These are phyloP conservation scores for Penicillium griseofulvum DNA, from an alignment of 2,329 filamentous ascomycete genomes.

Conservation along the genomic window DNA sequence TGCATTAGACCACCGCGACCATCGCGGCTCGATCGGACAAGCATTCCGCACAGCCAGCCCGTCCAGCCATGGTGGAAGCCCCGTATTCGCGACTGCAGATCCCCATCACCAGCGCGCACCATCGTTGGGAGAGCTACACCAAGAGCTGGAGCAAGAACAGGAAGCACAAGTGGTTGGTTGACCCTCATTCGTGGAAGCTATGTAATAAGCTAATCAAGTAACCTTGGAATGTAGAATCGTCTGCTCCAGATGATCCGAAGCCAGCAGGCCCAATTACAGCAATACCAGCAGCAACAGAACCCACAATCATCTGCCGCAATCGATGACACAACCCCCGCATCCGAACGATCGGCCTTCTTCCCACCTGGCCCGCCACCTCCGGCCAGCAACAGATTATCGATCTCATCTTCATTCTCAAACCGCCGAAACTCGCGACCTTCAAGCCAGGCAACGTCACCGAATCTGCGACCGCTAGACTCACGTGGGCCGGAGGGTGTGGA, in stretches of 20 bases:
- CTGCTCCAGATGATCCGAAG: slow-evolving; percentile 51
- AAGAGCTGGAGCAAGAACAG: slow-evolving; percentile 52
- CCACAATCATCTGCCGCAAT: slow-evolving; percentile 35
- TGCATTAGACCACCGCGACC: slow-evolving; percentile 30
- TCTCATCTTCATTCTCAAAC: slow-evolving; percentile 35
- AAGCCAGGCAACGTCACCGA: slow-evolving; percentile 41
- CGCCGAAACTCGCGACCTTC: slow-evolving; percentile 35
- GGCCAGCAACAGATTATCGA: slow-evolving; percentile 33
- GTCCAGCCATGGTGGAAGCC: slow-evolving; percentile 43
- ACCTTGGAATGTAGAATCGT: slow-evolving; percentile 40
- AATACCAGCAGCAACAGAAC: slow-evolving; percentile 31
- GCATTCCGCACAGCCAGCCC: slow-evolving; percentile 44
- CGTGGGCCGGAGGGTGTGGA: slow-evolving; percentile 27
- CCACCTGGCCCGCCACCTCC: slow-evolving; percentile 27
- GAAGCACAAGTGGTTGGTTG: slow-evolving; percentile 50
- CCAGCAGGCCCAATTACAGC: slow-evolving; percentile 48
- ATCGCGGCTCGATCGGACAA: slow-evolving; percentile 39
- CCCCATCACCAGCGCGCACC: slow-evolving; percentile 50
- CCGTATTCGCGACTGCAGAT: slow-evolving; percentile 44
- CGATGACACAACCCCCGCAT: slow-evolving; percentile 45
- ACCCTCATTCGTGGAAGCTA: background rate
- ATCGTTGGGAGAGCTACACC: slow-evolving; percentile 50
- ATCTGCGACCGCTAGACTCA: slow-evolving; percentile 33
- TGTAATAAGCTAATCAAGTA: background rate
- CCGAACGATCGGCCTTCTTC: slow-evolving; percentile 43